Evolutionary conservation across 345 rosid genomes (phyloP), one percentile per base, ranked within the genome.

Genomic region (Stellera chamaejasme): DNA sequence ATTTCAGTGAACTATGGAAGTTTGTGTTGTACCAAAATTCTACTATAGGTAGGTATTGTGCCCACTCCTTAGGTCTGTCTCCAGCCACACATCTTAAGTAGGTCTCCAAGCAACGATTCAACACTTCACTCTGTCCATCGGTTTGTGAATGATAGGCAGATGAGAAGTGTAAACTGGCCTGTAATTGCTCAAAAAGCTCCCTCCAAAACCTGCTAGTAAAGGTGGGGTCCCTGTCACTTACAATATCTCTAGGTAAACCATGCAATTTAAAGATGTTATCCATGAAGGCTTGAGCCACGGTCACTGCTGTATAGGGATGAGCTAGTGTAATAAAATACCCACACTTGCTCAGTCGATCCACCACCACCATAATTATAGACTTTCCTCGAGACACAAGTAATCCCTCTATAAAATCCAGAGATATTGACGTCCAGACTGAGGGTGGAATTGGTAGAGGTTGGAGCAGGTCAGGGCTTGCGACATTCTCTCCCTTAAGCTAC

Each of bases 41-140:
- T 4, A 32, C 9, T 1, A 54, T 10, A 7, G 59, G 15, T 5
- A 62, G 13, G 26, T 43, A 62, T 8, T 23, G 26, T 13, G 45
- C 3, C 60, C 53, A 54, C 3, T 28, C 10, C 0, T 11, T 2
- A 1, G 50, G 52, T 3, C 25, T 12, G 27, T 62, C 26, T 1
- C 43, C 27, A 0, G 14, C 36, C 60, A 62, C 54, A 16, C 46
- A 53, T 12, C 53, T 13, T 23, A 62, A 28, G n/a, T 62, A 62
- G 6, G 45, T 25, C 45, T 62, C 60, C 46, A 62, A 10, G 45
- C 66, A 45, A 13, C 53, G n/a, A 16, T 50, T 61, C 4, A 61
- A 41, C 8, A 50, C 56, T 14, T 50, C 42, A 8, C 41, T 51
- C 8, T 32, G 4, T 8, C 39, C 39, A 8, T 32, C 39, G 3